phyloP scores from a whole-genome alignment of 2,329 filamentous ascomycete species.

The Cordyceps pruinosa region DNA sequence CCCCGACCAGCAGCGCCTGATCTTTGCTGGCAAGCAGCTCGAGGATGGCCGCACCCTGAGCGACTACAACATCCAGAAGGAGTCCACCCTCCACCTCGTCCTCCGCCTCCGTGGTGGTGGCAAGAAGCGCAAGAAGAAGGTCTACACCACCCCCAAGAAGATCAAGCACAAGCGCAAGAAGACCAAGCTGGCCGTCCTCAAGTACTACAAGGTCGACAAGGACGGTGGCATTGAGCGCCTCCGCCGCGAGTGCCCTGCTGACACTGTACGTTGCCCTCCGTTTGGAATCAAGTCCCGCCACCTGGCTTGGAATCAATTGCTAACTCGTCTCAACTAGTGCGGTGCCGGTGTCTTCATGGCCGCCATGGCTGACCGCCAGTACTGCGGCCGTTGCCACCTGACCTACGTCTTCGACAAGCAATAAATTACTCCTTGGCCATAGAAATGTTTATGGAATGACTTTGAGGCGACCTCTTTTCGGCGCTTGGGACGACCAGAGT shows the following conservation, averaged over 20 bases:
- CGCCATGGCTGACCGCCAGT: constrained; percentile 99
- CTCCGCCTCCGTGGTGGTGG: constrained; percentile 95
- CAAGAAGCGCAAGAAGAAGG: constrained; percentile 99
- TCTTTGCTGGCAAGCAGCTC: constrained; percentile 99
- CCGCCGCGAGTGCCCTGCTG: constrained; percentile 90
- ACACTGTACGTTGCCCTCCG: constrained; percentile 58
- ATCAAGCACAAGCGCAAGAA: constrained; percentile 99
- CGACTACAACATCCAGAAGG: constrained; percentile 99
- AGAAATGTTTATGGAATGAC: constrained; percentile 12
- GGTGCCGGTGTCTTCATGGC: constrained; percentile 99
- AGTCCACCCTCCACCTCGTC: constrained; percentile 96
- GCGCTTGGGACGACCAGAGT: constrained; percentile 17
- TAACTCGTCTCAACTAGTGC: constrained; percentile 51
- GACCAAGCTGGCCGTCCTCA: constrained; percentile 99
- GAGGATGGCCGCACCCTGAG: constrained; percentile 98
- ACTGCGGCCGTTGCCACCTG: constrained; percentile 73
- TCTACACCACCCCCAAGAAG: constrained; percentile 99
- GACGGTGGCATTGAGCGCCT: constrained; percentile 99
- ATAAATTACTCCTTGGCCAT: constrained; percentile 29
- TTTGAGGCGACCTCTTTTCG: constrained; percentile 13
- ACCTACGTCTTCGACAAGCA: constrained; percentile 69
- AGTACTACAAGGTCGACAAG: constrained; percentile 99
- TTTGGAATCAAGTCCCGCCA: neutral
- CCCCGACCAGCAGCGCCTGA: constrained; percentile 97
- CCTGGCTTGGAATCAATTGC: rapidly evolving